Conservation (phyloP, 345 rosid genomes). For the Melaleuca alternifolia region DNA sequence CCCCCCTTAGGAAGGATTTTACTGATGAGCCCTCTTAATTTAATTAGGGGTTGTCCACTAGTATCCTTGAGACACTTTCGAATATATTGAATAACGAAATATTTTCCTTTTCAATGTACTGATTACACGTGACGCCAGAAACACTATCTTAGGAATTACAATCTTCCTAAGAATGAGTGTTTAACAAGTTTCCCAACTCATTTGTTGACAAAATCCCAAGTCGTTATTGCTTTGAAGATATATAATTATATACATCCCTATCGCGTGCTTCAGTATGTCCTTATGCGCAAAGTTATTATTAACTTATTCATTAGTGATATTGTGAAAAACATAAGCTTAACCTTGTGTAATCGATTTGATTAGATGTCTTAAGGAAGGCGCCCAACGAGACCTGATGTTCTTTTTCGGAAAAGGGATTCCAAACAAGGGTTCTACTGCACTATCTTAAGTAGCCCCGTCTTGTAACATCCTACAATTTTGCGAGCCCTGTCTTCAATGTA, state of each 20-base stretch:
- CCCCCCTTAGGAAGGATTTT: background rate
- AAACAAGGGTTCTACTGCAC: background rate
- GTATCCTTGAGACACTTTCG: no score
- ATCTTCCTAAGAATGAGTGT: background rate
- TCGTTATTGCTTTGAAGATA: background rate
- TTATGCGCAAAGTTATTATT: background rate
- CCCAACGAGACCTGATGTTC: background rate
- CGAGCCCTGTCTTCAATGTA: background rate
- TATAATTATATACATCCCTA: background rate
- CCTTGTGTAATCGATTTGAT: background rate
- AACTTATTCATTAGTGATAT: background rate
- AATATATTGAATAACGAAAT: no score
- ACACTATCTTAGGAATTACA: background rate
- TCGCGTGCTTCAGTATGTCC: background rate
- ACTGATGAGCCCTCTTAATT: background rate
- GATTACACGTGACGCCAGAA: background rate
- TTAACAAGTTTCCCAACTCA: background rate
- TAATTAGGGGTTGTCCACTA: background rate
- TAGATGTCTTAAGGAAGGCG: background rate
- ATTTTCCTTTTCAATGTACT: no score
- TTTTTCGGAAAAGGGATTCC: no score
- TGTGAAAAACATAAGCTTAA: background rate
- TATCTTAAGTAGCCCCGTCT: background rate
- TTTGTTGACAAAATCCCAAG: background rate
- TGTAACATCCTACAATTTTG: background rate